Conservation (phyloP, 2,329 filamentous ascomycete species). For the Myriangium duriaei region DNA sequence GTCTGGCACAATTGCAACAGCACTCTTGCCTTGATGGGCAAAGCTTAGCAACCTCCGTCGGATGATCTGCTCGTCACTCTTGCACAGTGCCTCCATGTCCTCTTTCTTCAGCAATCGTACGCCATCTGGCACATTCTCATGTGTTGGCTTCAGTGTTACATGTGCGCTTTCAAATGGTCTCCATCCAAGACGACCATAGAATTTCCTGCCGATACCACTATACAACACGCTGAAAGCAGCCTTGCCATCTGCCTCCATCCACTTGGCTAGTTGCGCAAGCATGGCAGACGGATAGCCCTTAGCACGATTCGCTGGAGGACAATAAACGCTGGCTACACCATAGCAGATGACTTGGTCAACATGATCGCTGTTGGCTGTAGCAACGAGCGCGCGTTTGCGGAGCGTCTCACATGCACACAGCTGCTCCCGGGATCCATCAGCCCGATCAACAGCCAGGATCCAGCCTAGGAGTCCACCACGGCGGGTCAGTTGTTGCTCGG, state of each 20-base stretch:
- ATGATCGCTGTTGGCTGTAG: constrained; percentile 25
- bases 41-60: constrained; percentile 34
- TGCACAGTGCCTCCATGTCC: constrained; percentile 50
- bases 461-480: constrained; percentile 46
- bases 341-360: constrained; percentile 51
- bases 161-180: constrained; percentile 35
- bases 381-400: constrained; percentile 35
- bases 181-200: constrained; percentile 47
- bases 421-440: constrained; percentile 26
- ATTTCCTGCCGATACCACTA: constrained; percentile 67
- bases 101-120: constrained; percentile 38
- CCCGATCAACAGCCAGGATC: constrained; percentile 42
- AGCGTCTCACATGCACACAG: constrained; percentile 48
- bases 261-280: constrained; percentile 52
- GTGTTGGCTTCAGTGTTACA: constrained; percentile 43
- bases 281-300: constrained; percentile 68
- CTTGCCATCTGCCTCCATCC: constrained; percentile 34
- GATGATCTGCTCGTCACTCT: constrained; percentile 51
- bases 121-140: constrained; percentile 10
- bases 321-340: constrained; percentile 69
- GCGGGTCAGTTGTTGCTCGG: constrained; percentile 38
- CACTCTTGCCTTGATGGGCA: constrained; percentile 29
- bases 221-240: constrained; percentile 65
- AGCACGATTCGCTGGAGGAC: constrained; percentile 51
- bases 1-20: constrained; percentile 57